A percentile compares a stretch with the other conserved stretches of the same genome.
Conservation (phyloP, 106 monocot genomes). For the Xerophyta viscosa region DNA sequence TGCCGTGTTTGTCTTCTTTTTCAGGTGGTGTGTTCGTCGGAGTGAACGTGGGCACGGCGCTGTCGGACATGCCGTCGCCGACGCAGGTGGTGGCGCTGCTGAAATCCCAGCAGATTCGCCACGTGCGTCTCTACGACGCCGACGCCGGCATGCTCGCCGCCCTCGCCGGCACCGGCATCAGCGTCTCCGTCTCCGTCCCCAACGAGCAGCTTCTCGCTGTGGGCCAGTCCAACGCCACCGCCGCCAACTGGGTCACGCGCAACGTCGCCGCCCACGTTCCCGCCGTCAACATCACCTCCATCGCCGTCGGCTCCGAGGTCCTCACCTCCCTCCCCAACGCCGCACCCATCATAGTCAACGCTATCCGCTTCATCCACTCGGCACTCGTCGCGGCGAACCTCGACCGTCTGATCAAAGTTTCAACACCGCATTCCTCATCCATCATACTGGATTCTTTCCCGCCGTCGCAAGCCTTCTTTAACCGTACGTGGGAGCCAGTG, state of each 20-base stretch:
- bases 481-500: constrained; percentile 71
- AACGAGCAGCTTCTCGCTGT: constrained; percentile 92
- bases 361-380: constrained; percentile 78
- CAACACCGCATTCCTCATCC: constrained; percentile 83
- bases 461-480: constrained; percentile 97
- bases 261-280: constrained; percentile 82
- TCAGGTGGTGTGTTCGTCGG: constrained; percentile 80
- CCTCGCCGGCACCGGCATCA: constrained; percentile 66
- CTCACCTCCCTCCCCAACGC: constrained; percentile 88
- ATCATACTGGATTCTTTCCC: constrained; percentile 95
- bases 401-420: constrained; percentile 71
- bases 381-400: constrained; percentile 92
- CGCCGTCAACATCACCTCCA: constrained; percentile 77
- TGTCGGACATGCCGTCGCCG: constrained; percentile 80
- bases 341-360: constrained; percentile 58
- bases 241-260: constrained; percentile 82
- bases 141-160: constrained; percentile 69
- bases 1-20: no score
- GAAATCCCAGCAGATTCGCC: constrained; percentile 63
- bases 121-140: constrained; percentile 86
- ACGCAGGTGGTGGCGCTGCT: constrained; percentile 75
- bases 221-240: constrained; percentile 89
- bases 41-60: constrained; percentile 78
- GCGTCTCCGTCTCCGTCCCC: constrained; percentile 72
- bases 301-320: constrained; percentile 80